Percentiles rank a stretch among this genome's conserved stretches.
phyloP scores from a whole-genome alignment of 441 rosid species.

The Erodium moschatum region DNA sequence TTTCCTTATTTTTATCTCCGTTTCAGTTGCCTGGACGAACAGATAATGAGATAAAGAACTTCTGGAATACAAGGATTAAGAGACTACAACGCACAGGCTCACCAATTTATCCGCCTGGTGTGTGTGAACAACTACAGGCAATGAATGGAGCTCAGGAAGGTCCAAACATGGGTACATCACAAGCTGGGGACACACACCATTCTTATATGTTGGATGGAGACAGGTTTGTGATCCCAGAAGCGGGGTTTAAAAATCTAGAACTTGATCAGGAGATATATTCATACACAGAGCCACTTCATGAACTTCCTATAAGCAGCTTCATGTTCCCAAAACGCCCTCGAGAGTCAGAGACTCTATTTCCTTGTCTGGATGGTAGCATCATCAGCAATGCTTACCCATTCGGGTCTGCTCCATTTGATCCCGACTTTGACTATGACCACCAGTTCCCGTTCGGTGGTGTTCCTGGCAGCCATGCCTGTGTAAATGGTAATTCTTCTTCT shows the following conservation, averaged over 20 bases:
- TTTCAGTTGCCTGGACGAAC: conserved; percentile 27
- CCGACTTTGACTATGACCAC: not conserved
- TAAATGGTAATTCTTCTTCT: conserved; percentile 26
- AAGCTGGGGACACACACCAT: conserved; percentile 15
- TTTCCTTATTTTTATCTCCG: not conserved
- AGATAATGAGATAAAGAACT: conserved; percentile 28
- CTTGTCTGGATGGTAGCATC: conserved; percentile 12
- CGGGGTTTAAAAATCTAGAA: conserved; percentile 19
- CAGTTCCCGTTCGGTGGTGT: conserved; percentile 10
- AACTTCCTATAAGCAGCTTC: conserved; percentile 12
- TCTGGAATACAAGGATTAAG: conserved; percentile 26
- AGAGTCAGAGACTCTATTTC: conserved; percentile 16
- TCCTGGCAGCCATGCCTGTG: conserved; percentile 21
- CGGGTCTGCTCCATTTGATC: conserved; percentile 9
- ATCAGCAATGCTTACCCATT: conserved; percentile 11
- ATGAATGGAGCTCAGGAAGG: conserved; percentile 13
- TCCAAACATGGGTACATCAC: conserved; percentile 12
- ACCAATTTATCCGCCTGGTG: conserved; percentile 23
- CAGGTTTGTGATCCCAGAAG: conserved; percentile 19
- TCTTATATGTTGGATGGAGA: conserved; percentile 14
- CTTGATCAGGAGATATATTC: conserved; percentile 10
- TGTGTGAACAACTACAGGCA: conserved; percentile 6
- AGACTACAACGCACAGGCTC: conserved; percentile 21
- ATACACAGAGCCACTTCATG: conserved; percentile 8
- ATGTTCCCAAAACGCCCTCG: conserved; percentile 19